Percentiles rank a stretch among this genome's conserved stretches.
phyloP scores from a whole-genome alignment of 2,329 filamentous ascomycete species.

The Neocucurbitaria cava region DNA sequence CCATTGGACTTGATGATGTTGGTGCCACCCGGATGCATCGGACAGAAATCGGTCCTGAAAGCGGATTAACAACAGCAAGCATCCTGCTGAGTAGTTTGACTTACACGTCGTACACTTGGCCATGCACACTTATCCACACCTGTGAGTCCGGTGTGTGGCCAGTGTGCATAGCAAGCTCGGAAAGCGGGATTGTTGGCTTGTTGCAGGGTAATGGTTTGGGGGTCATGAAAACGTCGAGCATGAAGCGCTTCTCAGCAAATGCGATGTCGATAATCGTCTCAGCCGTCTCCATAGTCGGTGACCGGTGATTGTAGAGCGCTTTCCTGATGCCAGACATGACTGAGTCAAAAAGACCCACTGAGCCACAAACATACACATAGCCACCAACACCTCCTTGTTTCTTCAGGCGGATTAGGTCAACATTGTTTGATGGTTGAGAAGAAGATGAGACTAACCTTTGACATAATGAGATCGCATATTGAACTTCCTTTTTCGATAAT shows the following conservation, averaged over 20 bases:
- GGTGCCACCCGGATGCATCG: conserved; percentile 81
- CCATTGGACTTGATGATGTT: conserved; percentile 86
- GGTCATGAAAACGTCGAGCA: conserved; percentile 37
- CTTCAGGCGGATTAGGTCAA: neutral
- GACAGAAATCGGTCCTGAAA: conserved; percentile 78
- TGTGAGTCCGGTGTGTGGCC: conserved; percentile 45
- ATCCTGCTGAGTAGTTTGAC: too few relatives aligned
- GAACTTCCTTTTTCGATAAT: conserved; percentile 60
- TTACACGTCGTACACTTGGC: conserved; percentile 81
- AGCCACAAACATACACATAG: conserved; percentile 60
- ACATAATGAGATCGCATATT: conserved; percentile 64
- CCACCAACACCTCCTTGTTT: conserved; percentile 24
- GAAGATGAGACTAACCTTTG: conserved; percentile 45
- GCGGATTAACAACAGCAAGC: too few relatives aligned
- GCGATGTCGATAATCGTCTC: conserved; percentile 31
- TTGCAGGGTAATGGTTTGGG: conserved; percentile 34
- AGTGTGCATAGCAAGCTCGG: conserved; percentile 30
- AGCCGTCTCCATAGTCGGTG: conserved; percentile 30
- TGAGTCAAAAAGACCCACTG: conserved; percentile 59
- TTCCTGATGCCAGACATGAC: conserved; percentile 64
- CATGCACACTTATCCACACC: conserved; percentile 86
- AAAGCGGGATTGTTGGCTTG: conserved; percentile 30
- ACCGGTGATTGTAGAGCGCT: conserved; percentile 53
- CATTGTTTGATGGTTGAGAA: neutral
- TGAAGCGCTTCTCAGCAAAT: conserved; percentile 32